phyloP scores from a whole-genome alignment of 2,329 filamentous ascomycete genomes.

The Clonostachys rosea region DNA sequence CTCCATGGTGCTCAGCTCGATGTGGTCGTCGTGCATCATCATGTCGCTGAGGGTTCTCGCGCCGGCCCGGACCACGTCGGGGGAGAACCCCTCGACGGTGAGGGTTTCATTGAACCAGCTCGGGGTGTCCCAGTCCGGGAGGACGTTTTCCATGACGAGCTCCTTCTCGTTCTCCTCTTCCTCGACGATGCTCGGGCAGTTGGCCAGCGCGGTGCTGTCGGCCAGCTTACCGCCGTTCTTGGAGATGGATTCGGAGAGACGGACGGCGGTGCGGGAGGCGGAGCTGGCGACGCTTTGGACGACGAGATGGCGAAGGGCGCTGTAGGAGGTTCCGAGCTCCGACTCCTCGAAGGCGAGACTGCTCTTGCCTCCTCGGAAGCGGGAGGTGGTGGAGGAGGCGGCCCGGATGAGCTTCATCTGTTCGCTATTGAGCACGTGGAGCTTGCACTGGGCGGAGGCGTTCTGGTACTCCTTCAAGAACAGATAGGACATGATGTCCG shows the following conservation, averaged over 20 bases:
- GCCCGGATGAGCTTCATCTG: too few species aligned
- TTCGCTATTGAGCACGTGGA: neutral
- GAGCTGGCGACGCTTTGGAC: constrained; percentile 19
- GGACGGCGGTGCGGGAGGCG: constrained; percentile 19
- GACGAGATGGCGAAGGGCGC: constrained; percentile 16
- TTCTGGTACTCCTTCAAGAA: neutral
- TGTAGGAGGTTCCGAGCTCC: constrained; percentile 14
- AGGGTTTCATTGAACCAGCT: constrained; percentile 21
- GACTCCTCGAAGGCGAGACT: constrained; percentile 13
- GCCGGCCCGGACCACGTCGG: constrained; percentile 16
- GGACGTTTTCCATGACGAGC: constrained; percentile 8
- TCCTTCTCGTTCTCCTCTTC: neutral
- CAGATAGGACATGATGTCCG: neutral
- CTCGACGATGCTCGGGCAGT: neutral
- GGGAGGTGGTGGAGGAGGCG: too few species aligned
- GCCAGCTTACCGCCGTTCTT: neutral
- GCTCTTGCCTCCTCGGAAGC: neutral
- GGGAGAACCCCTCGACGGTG: constrained; percentile 18
- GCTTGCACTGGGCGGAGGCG: neutral
- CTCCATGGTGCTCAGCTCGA: constrained; percentile 21
- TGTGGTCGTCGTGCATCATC: constrained; percentile 26
- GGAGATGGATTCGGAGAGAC: constrained; percentile 4
- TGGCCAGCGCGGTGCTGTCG: neutral
- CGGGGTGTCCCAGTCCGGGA: constrained; percentile 15
- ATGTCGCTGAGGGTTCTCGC: constrained; percentile 23